Base-by-base conservation (phyloP, 805 yeast species). In the Zygosaccharomyces siamensis region DNA sequence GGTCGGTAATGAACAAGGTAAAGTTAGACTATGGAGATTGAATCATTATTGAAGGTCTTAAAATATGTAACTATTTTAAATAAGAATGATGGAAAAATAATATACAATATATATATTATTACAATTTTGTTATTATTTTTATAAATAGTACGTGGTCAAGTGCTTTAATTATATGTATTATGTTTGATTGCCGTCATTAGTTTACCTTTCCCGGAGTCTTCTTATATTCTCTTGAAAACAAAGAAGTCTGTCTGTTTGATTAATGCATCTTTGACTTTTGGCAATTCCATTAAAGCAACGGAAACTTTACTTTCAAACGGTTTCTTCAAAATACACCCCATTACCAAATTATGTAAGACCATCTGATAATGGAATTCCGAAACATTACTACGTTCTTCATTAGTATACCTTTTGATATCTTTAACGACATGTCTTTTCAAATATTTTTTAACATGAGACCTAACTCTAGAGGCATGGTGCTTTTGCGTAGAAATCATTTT, bases 1-100 rank as follows among this genome's bases (percentile, higher is more conserved):
- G 14, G 79, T 89, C 1, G 99, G 96, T 53, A 92, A 90, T 60
- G 95, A 88, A 60, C 87, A 81, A 23, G 99, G 99, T 7, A 83
- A 80, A 62, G 93, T 84, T 7, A 81, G 98, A 57, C 73, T 93
- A 48, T 93, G 96, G 95, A 79, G 84, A 63, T 67, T 93, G 49
- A 85, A 87, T 59, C 96, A 92, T 67, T 92, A 88, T 63, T 83
- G 61, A 39, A 23, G 24, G 10, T 3, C n/a, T 43, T 24, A 21
- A 39, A 39, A 39, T 39, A 33, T 33, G 37, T 33, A 33, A 33
- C 20, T 14, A 33, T 14, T 10, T 33, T 33, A 33, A 33, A 21
- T 16, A 14, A 16, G 20, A 33, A 33, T 33, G 16, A 33, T 33
- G 37, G 37, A 33, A 33, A 33, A 14, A 14, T 12, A 20, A 12